These are phyloP conservation scores for Cyclotella cryptica DNA, from an alignment of 108 stramenopile species.

Conservation along the genomic window DNA sequence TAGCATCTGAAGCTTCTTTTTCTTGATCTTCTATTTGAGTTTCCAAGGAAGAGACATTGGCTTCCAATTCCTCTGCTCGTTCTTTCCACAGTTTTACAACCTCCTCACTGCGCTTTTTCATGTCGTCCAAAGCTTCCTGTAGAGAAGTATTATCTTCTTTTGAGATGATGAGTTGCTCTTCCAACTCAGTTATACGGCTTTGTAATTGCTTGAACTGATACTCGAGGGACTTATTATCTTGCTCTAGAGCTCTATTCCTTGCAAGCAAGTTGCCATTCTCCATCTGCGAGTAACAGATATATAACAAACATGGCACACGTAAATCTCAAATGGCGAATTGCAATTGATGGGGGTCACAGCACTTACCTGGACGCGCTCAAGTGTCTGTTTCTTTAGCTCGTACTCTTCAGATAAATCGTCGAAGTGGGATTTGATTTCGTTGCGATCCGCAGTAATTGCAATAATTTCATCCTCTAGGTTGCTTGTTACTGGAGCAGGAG, in stretches of 20 bases:
- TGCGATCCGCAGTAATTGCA: constrained; percentile 45
- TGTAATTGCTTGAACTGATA: constrained; percentile 30
- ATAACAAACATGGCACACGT: background rate
- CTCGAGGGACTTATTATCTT: constrained; percentile 48
- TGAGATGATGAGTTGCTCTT: constrained; percentile 21
- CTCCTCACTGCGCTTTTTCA: constrained; percentile 26
- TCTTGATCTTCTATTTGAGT: constrained; percentile 59
- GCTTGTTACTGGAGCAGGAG: background rate
- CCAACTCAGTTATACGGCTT: constrained; percentile 30
- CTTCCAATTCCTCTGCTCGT: constrained; percentile 41
- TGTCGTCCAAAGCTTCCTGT: constrained; percentile 26
- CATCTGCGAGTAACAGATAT: constrained; percentile 14
- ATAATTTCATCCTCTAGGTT: constrained; percentile 43
- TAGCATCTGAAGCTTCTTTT: constrained; percentile 65
- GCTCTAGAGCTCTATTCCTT: constrained; percentile 47
- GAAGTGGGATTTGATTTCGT: constrained; percentile 38
- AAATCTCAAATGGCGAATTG: background rate
- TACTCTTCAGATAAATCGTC: constrained; percentile 31
- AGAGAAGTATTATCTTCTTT: constrained; percentile 29
- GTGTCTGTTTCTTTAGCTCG: constrained; percentile 25
- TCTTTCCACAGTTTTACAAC: constrained; percentile 43
- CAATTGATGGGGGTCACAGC: background rate
- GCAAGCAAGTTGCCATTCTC: constrained; percentile 37
- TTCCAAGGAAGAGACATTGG: constrained; percentile 47
- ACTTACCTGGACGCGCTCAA: constrained; percentile 16